These are phyloP conservation scores for Xylaria multiplex DNA, from an alignment of 2,329 filamentous ascomycete genomes.

Conservation along the genomic window DNA sequence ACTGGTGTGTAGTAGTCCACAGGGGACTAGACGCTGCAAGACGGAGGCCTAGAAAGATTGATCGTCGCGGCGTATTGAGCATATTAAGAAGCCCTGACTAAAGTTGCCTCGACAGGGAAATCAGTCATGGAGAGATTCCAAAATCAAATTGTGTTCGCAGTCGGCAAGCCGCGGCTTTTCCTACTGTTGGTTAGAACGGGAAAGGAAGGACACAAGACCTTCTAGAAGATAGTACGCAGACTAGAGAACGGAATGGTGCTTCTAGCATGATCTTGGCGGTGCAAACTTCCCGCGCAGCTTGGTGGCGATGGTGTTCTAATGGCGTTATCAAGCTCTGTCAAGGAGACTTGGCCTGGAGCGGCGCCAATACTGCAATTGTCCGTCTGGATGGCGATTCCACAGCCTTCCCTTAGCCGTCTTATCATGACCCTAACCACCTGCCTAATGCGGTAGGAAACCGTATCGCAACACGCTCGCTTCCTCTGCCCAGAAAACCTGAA, in stretches of 20 bases:
- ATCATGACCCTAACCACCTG: conserved; percentile 29
- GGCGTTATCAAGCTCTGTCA: conserved; percentile 31
- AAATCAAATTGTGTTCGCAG: not conserved
- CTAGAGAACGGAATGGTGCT: conserved; percentile 3
- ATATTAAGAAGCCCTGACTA: not conserved
- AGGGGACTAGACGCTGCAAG: not conserved
- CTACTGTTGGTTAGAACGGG: conserved; percentile 1
- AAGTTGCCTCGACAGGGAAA: too few species aligned
- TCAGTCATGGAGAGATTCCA: not conserved
- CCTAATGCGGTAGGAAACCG: conserved; percentile 28
- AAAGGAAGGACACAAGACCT: conserved; percentile 26
- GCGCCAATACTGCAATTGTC: conserved; percentile 11
- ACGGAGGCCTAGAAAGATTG: not conserved
- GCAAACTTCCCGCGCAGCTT: not conserved
- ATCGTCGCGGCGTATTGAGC: not conserved
- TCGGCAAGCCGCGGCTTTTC: conserved; percentile 8
- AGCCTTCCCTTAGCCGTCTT: conserved; percentile 27
- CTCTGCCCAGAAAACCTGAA: conserved; percentile 31
- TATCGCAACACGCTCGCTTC: conserved; percentile 22
- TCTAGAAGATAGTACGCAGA: conserved; percentile 18
- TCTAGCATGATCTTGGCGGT: conserved; percentile 15
- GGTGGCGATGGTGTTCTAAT: conserved; percentile 11
- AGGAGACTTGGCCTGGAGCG: conserved; percentile 18
- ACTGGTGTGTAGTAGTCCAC: not conserved
- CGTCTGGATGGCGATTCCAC: conserved; percentile 3